These are phyloP conservation scores for Vanderwaltozyma verrucispora DNA, from an alignment of 805 yeast species.

Conservation along the genomic window DNA sequence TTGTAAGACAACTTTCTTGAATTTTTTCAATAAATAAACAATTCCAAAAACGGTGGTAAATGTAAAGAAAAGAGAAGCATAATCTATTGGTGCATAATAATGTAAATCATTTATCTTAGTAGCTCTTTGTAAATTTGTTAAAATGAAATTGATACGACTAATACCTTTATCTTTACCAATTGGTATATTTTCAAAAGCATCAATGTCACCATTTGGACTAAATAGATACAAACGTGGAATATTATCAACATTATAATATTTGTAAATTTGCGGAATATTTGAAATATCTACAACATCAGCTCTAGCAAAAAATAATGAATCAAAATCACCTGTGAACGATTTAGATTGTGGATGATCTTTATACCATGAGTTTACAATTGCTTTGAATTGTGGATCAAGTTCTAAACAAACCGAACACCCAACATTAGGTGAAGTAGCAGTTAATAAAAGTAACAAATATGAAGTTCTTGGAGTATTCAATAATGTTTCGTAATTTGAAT, in stretches of 20 bases:
- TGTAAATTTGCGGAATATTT: conserved; percentile 36
- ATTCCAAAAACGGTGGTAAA: conserved; percentile 29
- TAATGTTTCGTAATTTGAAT: conserved; percentile 44
- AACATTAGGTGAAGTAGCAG: conserved; percentile 64
- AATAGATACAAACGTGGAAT: conserved; percentile 72
- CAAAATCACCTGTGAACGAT: conserved; percentile 12
- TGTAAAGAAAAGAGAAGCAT: conserved; percentile 28
- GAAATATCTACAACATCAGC: conserved; percentile 60
- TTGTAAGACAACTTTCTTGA: conserved; percentile 27
- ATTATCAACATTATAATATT: conserved; percentile 41
- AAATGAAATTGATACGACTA: conserved; percentile 26
- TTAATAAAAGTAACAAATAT: conserved; percentile 55
- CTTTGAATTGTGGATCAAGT: conserved; percentile 53
- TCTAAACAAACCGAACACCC: conserved; percentile 69
- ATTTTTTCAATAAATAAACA: conserved; percentile 27
- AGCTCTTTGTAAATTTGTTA: conserved; percentile 19
- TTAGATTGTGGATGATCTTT: conserved; percentile 45
- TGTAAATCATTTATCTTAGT: conserved; percentile 21
- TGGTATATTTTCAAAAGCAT: conserved; percentile 21
- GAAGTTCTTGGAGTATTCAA: conserved; percentile 58
- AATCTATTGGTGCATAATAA: conserved; percentile 30
- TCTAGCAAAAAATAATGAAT: conserved; percentile 52
- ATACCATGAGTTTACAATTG: conserved; percentile 55
- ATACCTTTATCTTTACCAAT: conserved; percentile 29
- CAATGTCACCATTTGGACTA: conserved; percentile 39